Evolutionary conservation across 495 filamentous ascomycete species (phyloP).

Genomic region (Podospora australis): DNA sequence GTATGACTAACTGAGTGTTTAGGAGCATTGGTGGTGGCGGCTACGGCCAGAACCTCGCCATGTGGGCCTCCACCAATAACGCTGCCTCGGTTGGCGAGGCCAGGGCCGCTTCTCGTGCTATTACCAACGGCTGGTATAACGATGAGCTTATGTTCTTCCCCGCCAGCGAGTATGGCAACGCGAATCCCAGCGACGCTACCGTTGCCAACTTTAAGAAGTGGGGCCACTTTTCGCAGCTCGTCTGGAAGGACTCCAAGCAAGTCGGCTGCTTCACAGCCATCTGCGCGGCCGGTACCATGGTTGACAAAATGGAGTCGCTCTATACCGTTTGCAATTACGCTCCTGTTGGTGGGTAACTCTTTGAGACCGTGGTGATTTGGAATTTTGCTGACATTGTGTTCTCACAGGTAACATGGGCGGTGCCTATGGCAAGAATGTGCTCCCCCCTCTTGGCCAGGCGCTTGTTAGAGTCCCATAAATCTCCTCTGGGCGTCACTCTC

Average conservation of each 20-base stretch:
- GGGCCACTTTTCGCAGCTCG: conserved; percentile 87
- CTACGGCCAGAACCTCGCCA: conserved; percentile 83
- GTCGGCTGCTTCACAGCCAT: conserved; percentile 69
- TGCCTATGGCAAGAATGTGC: conserved; percentile 59
- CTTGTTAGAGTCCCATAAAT: conserved; percentile 5
- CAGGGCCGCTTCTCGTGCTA: conserved; percentile 52
- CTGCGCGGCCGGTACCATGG: conserved; percentile 43
- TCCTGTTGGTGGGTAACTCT: conserved; percentile 58
- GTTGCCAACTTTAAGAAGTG: conserved; percentile 60
- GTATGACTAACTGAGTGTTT: conserved; percentile 6
- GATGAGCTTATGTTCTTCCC: conserved; percentile 52
- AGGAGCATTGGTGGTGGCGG: conserved; percentile 50
- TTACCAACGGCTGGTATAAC: conserved; percentile 81
- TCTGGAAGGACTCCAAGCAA: conserved; percentile 67
- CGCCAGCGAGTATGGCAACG: conserved; percentile 31
- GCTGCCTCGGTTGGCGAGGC: conserved; percentile 24
- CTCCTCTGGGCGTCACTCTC: too few species aligned
- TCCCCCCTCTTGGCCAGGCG: conserved; percentile 38
- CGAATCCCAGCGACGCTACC: conserved; percentile 31
- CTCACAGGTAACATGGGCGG: conserved; percentile 60
- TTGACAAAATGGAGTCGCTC: conserved; percentile 30
- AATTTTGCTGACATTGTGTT: not conserved
- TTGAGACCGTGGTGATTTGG: too few species aligned
- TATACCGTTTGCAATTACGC: conserved; percentile 90
- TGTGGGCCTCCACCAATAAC: conserved; percentile 29